Percentiles rank a stretch among this genome's conserved stretches.
These are phyloP conservation scores for Spergularia bocconei DNA, from an alignment of 148 eudicot species.

Conservation along the genomic window DNA sequence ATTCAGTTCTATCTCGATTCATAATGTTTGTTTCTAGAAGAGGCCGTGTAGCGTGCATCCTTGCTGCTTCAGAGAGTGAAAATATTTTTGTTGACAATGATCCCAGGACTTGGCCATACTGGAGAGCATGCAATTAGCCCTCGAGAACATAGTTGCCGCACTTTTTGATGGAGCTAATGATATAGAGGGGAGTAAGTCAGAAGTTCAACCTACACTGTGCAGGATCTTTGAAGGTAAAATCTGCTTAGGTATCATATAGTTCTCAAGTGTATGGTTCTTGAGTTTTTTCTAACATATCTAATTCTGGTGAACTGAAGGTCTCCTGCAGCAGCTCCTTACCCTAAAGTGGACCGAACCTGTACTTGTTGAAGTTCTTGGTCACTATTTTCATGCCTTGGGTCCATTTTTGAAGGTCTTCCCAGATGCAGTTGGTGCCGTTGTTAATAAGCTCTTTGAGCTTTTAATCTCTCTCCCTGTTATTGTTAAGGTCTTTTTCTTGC, in stretches of 20 bases:
- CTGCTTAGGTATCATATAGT: conserved; percentile 2
- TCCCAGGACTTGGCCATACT: conserved; percentile 67
- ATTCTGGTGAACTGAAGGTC: conserved; percentile 52
- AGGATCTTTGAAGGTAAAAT: conserved; percentile 76
- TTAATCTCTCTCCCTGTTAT: conserved; percentile 66
- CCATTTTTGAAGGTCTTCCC: conserved; percentile 77
- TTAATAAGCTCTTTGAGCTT: conserved; percentile 92
- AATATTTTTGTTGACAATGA: conserved; percentile 12
- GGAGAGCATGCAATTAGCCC: conserved; percentile 87
- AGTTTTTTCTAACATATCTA: conserved; percentile 30
- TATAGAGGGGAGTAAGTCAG: conserved; percentile 40
- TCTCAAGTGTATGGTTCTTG: conserved; percentile 14
- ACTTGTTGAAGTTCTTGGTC: conserved; percentile 85
- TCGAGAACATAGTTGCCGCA: conserved; percentile 65
- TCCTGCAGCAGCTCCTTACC: conserved; percentile 77
- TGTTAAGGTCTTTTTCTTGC: conserved; percentile 49
- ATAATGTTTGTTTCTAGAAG: background rate
- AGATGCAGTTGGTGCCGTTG: conserved; percentile 76
- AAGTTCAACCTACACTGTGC: conserved; percentile 54
- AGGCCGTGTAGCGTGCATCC: background rate
- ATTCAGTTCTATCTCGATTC: background rate
- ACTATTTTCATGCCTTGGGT: conserved; percentile 84
- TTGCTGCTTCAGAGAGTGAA: background rate
- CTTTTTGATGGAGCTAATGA: conserved; percentile 82
- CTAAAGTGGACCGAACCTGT: conserved; percentile 86